Evolutionary conservation across 2,329 filamentous ascomycete genomes (phyloP), one percentile per base, ranked within the genome.

Genomic region (Ceratocystis albifundus): DNA sequence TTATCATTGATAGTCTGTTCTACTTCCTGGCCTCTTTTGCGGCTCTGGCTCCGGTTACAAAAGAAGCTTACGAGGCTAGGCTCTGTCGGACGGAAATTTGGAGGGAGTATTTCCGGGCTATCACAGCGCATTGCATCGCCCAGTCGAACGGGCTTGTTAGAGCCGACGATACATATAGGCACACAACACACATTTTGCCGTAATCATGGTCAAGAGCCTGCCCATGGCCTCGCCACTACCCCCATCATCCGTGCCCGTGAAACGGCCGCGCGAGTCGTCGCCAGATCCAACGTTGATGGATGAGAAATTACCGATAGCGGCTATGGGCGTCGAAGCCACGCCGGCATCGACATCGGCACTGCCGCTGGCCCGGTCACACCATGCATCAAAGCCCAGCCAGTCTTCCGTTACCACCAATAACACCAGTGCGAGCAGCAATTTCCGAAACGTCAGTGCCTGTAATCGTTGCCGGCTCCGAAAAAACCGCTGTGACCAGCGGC

Each of bases 391-490:
- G 28, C 15, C 28, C 15, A 59, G 55, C 25, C 55, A 59, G 48
- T 70, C 72, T 28, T 69, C 69, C 17, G 69, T 73, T 44, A 71
- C 74, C 46, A 70, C 74, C 62, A 72, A 73, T 63, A 84, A 82
- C 71, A 74, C 78, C 15, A 80, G 80, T 8, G 82, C 85, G 74
- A 84, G 82, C 74, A 85, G 80, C 74, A 86, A 80, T 70, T 93
- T 93, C 73, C 86, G 89, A 71, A 93, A 92, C 75, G 93, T 97
- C 70, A 95, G 89, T 75, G 93, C 93, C 66, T 97, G 93, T 77
- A 96, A 96, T 78, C 85, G 91, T 50, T 97, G 93, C 76, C 84
- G 93, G 59, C 78, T 95, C 74, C 84, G 93, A 72, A 97, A 97
- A 80, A 97, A 96, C 74, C 83, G 91, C 65, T 97, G 93, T 76